Base-by-base conservation (phyloP, 192 early-diverging fungal genomes). In the Spizellomyces punctatus region DNA sequence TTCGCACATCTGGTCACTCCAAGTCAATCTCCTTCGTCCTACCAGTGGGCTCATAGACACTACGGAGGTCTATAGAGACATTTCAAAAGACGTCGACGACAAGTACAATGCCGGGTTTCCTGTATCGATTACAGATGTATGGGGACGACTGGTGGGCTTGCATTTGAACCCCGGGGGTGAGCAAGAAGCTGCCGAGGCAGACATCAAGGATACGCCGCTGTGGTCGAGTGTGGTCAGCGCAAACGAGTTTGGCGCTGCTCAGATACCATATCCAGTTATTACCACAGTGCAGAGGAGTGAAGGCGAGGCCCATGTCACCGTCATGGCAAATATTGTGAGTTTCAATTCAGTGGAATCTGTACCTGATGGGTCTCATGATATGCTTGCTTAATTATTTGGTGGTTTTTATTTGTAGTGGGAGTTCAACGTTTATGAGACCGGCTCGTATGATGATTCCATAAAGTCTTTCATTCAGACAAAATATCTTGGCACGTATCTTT, bases 61-160 rank as follows among this genome's bases (percentile, higher is more conserved):
- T 10, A 5, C 41, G 8, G 0, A 43, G 9, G 5, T 52, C n/a
- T 75, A 75, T 46, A 56, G 6, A 27, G 46, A 68, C 22, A 43
- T 74, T 45, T 4, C 64, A 8, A 22, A 61, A 10, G 66, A 62
- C 6, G 60, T 75, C 12, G 4, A 69, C 5, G 57, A 49, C 27
- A 75, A 75, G 49, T 8, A 36, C 42, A 46, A 67, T 9, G 74
- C 66, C 10, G 74, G 74, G 1, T 75, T 61, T 50, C 14, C 17
- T 6, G 58, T 67, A 42, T 21, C 60, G 22, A n/a, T 75, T 6
- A 75, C 74, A 10, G 74, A 75, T 46, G 54, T 69, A 46, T 75
- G 74, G 74, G 36, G 19, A 5, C 12, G 74, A 9, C 59, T 75
- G 9, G 17, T 75, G 48, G 58, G 66, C 19, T 19, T 27, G 44